These are phyloP conservation scores for Phytopythium kandeliae DNA, from an alignment of 352 stramenopile genomes.

Conservation along the genomic window DNA sequence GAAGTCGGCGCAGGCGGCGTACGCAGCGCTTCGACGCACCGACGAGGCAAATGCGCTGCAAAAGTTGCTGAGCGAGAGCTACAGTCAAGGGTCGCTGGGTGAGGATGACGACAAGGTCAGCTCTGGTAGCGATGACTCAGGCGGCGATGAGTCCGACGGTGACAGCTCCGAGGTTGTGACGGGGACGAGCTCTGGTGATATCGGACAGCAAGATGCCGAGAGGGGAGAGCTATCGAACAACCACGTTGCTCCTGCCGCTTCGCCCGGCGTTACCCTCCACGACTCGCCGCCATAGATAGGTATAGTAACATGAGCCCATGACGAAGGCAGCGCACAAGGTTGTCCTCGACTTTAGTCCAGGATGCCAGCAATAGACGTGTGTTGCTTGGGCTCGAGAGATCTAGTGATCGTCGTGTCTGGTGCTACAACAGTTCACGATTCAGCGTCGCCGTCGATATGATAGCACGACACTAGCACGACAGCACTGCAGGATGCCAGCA, in stretches of 20 bases:
- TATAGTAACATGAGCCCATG: slow-evolving; percentile 5
- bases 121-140: background rate
- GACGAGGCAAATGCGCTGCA: slow-evolving; percentile 66
- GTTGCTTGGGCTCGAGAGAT: too few relatives aligned
- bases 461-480: too few relatives aligned
- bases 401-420: too few relatives aligned
- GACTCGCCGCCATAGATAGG: slow-evolving; percentile 20
- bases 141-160: slow-evolving; percentile 11
- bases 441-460: too few relatives aligned
- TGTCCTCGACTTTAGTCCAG: background rate
- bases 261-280: background rate
- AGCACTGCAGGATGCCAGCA: too few relatives aligned
- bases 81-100: slow-evolving; percentile 17
- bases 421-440: too few relatives aligned
- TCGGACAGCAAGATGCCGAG: background rate
- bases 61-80: slow-evolving; percentile 32
- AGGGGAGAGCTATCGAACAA: too few relatives aligned
- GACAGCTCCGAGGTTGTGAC: slow-evolving; percentile 8
- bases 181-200: background rate
- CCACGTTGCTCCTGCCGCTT: background rate
- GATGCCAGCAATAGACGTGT: too few relatives aligned
- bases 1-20: slow-evolving; percentile 45
- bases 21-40: slow-evolving; percentile 35
- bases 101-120: background rate
- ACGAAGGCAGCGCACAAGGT: background rate